Percentiles rank a stretch among this genome's conserved stretches.
phyloP scores from a whole-genome alignment of 2,329 filamentous ascomycete genomes.

The Hypoxylon sp. region DNA sequence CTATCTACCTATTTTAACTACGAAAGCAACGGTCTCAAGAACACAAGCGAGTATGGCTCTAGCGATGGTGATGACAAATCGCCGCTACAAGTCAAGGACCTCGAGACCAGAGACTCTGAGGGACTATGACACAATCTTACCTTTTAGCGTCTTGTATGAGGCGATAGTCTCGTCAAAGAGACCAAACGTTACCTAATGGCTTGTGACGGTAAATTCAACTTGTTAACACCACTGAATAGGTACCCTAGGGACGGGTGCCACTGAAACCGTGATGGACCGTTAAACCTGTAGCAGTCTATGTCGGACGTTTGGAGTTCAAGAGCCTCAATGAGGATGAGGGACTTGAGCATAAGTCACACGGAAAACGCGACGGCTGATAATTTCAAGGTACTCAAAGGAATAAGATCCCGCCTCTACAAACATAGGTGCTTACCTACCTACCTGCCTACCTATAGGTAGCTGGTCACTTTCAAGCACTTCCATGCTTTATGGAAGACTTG shows the following conservation, averaged over 20 bases:
- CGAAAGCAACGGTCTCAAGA: background rate
- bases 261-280: background rate
- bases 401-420: background rate
- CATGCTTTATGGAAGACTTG: background rate
- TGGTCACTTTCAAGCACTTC: background rate
- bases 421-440: no score
- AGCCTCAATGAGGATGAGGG: background rate
- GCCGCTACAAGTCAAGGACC: background rate
- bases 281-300: background rate
- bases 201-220: background rate
- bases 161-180: background rate
- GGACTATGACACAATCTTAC: background rate
- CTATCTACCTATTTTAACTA: no score
- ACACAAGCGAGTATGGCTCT: no score
- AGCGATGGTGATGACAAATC: background rate
- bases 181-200: background rate
- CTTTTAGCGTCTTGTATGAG: background rate
- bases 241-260: background rate
- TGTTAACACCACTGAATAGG: background rate
- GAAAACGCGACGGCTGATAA: background rate
- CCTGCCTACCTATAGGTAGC: background rate
- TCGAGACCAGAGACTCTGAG: background rate
- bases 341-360: conserved; percentile 1
- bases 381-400: background rate
- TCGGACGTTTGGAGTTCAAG: background rate